These are phyloP conservation scores for Herpotrichia juniperi DNA, from an alignment of 2,329 filamentous ascomycete genomes.

Conservation along the genomic window DNA sequence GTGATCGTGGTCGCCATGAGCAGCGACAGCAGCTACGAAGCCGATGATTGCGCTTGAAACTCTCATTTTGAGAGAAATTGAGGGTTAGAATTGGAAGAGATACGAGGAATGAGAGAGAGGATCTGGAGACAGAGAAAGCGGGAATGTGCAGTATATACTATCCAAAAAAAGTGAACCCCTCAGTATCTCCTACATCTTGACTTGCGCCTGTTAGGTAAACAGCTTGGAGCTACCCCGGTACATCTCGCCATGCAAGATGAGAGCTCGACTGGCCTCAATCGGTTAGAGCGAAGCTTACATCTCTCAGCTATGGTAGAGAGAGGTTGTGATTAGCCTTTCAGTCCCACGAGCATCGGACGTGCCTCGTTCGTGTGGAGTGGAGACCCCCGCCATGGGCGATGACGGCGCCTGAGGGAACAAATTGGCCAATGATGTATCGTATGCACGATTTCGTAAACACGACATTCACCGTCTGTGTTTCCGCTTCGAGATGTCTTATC, in stretches of 20 bases:
- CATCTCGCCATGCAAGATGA: constrained; percentile 27
- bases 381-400: constrained; percentile 36
- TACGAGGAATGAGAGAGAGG: constrained; percentile 2
- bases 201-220: constrained; percentile 41
- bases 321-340: constrained; percentile 10
- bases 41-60: constrained; percentile 28
- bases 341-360: constrained; percentile 5
- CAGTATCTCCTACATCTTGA: constrained; percentile 35
- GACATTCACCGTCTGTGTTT: constrained; percentile 21
- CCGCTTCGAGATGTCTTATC: constrained; percentile 33
- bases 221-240: constrained; percentile 36
- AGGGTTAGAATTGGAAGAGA: neutral
- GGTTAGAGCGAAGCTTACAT: constrained; percentile 21
- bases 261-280: constrained; percentile 20
- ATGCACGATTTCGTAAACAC: constrained; percentile 26
- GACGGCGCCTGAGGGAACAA: constrained; percentile 19
- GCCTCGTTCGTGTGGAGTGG: constrained; percentile 18
- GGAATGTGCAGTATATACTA: constrained; percentile 27
- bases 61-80: constrained; percentile 30
- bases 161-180: constrained; percentile 15
- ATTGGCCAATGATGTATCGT: constrained; percentile 27
- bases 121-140: constrained; percentile 9
- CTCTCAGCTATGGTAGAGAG: constrained; percentile 13
- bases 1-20: constrained; percentile 64
- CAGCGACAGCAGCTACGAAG: constrained; percentile 59